These are phyloP conservation scores for Apiospora phragmitis DNA, from an alignment of 2,329 filamentous ascomycete species.

Conservation along the genomic window DNA sequence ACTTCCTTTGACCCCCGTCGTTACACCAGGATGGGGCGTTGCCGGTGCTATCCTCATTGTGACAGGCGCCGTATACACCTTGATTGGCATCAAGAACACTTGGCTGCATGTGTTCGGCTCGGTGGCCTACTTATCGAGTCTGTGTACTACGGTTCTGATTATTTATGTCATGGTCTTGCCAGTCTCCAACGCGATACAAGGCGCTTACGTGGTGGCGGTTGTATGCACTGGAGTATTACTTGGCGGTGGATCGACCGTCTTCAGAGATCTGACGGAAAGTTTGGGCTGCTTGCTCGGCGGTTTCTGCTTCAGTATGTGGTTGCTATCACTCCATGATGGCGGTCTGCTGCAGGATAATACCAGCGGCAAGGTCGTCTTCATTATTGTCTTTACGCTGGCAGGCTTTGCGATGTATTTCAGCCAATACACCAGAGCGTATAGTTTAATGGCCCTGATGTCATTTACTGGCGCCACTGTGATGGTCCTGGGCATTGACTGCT, in stretches of 20 bases:
- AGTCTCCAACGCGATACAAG: constrained; percentile 74
- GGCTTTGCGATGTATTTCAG: constrained; percentile 77
- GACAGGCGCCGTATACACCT: constrained; percentile 67
- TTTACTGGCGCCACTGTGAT: constrained; percentile 80
- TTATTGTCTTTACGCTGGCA: constrained; percentile 67
- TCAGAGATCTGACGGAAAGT: constrained; percentile 77
- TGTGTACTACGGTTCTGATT: constrained; percentile 80
- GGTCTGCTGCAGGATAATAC: constrained; percentile 64
- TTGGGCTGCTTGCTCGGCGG: constrained; percentile 87
- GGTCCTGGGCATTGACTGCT: constrained; percentile 87
- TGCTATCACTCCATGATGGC: constrained; percentile 74
- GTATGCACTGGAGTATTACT: constrained; percentile 72
- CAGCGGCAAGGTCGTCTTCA: constrained; percentile 70
- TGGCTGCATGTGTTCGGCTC: constrained; percentile 82
- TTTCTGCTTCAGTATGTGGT: constrained; percentile 88
- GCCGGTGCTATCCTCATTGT: constrained; percentile 75
- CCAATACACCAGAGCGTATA: constrained; percentile 75
- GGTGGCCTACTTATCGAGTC: constrained; percentile 68
- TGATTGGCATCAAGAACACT: constrained; percentile 82
- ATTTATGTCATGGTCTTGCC: constrained; percentile 85
- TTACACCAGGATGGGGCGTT: constrained; percentile 82
- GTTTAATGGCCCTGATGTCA: constrained; percentile 72
- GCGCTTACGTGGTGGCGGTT: constrained; percentile 80
- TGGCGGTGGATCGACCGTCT: constrained; percentile 73
- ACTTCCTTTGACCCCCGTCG: constrained; percentile 70